Percentiles rank a stretch among this genome's conserved stretches.
These are phyloP conservation scores for Breynia disticha DNA, from an alignment of 441 rosid genomes.

Conservation along the genomic window DNA sequence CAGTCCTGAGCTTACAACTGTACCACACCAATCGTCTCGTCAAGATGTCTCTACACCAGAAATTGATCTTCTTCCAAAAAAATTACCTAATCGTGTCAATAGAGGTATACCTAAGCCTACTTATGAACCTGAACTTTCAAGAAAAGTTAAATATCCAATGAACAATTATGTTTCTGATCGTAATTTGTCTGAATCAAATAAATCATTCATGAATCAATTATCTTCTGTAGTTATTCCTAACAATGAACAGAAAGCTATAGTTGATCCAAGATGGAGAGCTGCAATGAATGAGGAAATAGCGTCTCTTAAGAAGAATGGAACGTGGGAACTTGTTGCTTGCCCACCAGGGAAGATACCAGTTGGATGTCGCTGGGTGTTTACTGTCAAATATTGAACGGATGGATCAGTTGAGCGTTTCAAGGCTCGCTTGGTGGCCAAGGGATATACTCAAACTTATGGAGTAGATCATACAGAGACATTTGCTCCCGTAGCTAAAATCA, in stretches of 20 bases:
- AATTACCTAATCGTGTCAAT: too few species aligned
- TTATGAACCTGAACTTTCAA: too few species aligned
- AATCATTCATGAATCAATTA: too few species aligned
- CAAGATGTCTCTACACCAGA: too few species aligned
- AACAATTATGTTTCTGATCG: too few species aligned
- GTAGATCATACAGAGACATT: neutral
- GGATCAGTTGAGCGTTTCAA: neutral
- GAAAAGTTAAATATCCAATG: too few species aligned
- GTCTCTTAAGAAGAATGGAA: neutral
- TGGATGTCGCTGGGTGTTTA: slow-evolving; percentile 1
- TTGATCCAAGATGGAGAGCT: neutral
- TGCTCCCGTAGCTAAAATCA: neutral
- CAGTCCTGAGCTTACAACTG: too few species aligned
- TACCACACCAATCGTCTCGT: too few species aligned
- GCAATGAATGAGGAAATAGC: neutral
- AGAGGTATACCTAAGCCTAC: too few species aligned
- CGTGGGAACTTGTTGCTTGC: neutral
- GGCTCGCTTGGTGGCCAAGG: neutral
- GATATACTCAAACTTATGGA: neutral
- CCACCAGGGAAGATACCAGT: neutral
- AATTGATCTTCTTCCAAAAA: too few species aligned
- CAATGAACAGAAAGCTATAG: neutral
- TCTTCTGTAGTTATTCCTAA: neutral
- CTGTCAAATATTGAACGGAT: neutral
- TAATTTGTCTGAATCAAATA: too few species aligned